Evolutionary conservation across 805 yeast species (phyloP).

Genomic region (Metschnikowia koreensis): DNA sequence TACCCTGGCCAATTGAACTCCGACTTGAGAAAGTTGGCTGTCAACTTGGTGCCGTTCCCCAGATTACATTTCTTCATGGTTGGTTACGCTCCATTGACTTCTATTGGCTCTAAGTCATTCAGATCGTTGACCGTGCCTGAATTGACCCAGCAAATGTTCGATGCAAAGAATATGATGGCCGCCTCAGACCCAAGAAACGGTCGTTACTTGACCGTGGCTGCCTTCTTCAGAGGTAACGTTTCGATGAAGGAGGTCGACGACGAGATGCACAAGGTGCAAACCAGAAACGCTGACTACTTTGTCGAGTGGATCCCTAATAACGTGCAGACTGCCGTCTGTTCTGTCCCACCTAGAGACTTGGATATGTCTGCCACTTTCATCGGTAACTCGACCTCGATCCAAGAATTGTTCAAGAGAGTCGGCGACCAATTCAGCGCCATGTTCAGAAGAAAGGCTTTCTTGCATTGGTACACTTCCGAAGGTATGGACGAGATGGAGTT

Average conservation of each 20-base stretch:
- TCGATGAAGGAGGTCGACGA: conserved; percentile 93
- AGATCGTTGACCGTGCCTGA: conserved; percentile 86
- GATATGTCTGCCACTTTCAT: conserved; percentile 91
- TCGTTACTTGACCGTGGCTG: conserved; percentile 88
- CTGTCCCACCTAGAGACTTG: conserved; percentile 81
- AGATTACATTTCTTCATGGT: conserved; percentile 94
- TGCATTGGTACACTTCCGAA: conserved; percentile 93
- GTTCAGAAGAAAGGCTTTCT: conserved; percentile 92
- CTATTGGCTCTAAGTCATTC: conserved; percentile 77
- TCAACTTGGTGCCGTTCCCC: conserved; percentile 92
- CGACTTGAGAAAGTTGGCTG: conserved; percentile 89
- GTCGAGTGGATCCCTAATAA: conserved; percentile 97
- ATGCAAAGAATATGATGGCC: conserved; percentile 93
- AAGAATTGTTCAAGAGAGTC: conserved; percentile 84
- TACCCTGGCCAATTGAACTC: conserved; percentile 95
- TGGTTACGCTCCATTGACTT: conserved; percentile 89
- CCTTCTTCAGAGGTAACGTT: conserved; percentile 91
- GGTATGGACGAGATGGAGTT: conserved; percentile 97
- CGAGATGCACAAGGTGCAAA: conserved; percentile 82
- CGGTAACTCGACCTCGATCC: conserved; percentile 91
- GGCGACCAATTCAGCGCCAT: conserved; percentile 88
- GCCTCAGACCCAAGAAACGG: conserved; percentile 91
- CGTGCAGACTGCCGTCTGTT: conserved; percentile 90
- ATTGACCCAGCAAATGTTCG: conserved; percentile 91
- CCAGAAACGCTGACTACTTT: conserved; percentile 76